Conservation (phyloP, 371 early-diverging fungal species). For the Mortierella sp. region DNA sequence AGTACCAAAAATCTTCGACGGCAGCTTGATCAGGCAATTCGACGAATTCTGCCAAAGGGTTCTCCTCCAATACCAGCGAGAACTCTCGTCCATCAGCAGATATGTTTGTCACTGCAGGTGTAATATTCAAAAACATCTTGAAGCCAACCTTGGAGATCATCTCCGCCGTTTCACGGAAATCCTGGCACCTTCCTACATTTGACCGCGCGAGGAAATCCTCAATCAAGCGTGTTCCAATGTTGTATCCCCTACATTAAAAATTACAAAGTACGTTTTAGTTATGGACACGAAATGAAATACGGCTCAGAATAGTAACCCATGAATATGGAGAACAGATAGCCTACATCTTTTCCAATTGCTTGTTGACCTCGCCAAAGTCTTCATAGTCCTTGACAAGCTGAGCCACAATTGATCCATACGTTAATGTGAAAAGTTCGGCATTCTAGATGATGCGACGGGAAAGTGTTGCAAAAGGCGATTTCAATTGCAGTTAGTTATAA, state of each 20-base stretch:
- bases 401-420: constrained; percentile 97
- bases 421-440: constrained; percentile 96
- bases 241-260: constrained; percentile 86
- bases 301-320: background rate
- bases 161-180: constrained; percentile 94
- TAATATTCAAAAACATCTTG: constrained; percentile 94
- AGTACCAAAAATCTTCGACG: constrained; percentile 93
- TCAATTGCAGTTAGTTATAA: background rate
- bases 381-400: constrained; percentile 96
- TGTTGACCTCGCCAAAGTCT: constrained; percentile 93
- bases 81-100: constrained; percentile 89
- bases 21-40: constrained; percentile 85
- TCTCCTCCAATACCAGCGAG: constrained; percentile 92
- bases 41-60: constrained; percentile 94
- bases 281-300: background rate
- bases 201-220: constrained; percentile 96
- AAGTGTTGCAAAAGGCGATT: background rate
- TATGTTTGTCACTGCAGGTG: constrained; percentile 87
- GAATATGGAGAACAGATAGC: background rate
- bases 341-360: constrained; percentile 97
- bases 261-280: background rate
- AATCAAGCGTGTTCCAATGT: constrained; percentile 95
- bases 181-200: constrained; percentile 84
- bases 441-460: constrained; percentile 62
- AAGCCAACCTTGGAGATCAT: constrained; percentile 95